Percentiles rank a stretch among this genome's conserved stretches.
Conservation (phyloP, 2,329 filamentous ascomycete genomes). For the Pseudopithomyces chartarum region DNA sequence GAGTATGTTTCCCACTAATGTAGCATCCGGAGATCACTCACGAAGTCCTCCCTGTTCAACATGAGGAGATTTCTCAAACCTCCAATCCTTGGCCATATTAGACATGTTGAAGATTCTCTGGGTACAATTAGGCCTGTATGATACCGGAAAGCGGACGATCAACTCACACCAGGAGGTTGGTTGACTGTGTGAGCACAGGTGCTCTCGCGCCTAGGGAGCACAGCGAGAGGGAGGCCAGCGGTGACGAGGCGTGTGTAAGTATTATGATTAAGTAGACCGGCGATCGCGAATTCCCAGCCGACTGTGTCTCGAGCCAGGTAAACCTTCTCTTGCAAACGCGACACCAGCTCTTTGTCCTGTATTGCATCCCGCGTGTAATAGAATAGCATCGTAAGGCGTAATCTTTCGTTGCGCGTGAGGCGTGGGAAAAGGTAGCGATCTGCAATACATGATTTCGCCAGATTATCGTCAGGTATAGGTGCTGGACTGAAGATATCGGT, state of each 20-base stretch:
- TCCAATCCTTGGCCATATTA: slow-evolving; percentile 52
- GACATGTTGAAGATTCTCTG: slow-evolving; percentile 49
- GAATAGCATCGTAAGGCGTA: slow-evolving; percentile 49
- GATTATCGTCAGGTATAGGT: slow-evolving; percentile 20
- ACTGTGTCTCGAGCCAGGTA: slow-evolving; percentile 48
- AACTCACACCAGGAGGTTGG: slow-evolving; percentile 33
- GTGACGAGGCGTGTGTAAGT: slow-evolving; percentile 52
- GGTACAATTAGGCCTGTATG: slow-evolving; percentile 1
- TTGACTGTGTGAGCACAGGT: slow-evolving; percentile 53
- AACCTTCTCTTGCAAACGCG: slow-evolving; percentile 50
- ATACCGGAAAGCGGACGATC: slow-evolving; percentile 21
- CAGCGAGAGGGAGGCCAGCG: slow-evolving; percentile 47
- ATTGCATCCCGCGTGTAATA: slow-evolving; percentile 51
- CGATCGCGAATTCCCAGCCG: slow-evolving; percentile 54
- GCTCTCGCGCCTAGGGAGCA: slow-evolving; percentile 52
- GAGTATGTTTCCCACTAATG: background rate
- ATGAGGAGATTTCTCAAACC: slow-evolving; percentile 49
- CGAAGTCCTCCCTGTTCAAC: slow-evolving; percentile 48
- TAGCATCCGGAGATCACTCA: background rate
- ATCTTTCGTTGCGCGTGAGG: slow-evolving; percentile 43
- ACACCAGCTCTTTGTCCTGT: slow-evolving; percentile 49
- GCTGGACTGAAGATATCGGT: slow-evolving; percentile 23
- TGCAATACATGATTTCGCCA: slow-evolving; percentile 10
- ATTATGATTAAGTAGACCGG: slow-evolving; percentile 51
- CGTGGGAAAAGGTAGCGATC: slow-evolving; percentile 44